Evolutionary conservation across 441 rosid species (phyloP), one percentile per base, ranked within the genome.

Genomic region (Gossypium davidsonii): DNA sequence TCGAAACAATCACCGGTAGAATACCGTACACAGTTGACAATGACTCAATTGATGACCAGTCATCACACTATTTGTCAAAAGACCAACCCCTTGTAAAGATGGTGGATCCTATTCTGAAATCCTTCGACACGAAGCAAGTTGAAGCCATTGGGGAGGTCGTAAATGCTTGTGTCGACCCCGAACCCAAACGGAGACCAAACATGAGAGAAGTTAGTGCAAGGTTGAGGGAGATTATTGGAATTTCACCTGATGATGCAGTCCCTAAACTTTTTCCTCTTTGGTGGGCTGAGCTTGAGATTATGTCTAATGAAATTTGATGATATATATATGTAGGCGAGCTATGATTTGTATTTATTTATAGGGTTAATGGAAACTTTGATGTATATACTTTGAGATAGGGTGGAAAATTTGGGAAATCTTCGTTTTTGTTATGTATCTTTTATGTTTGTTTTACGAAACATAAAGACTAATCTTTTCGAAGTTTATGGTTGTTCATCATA

Each of bases 261-360:
- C 90, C 91, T 0, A 89, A 86, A 73, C 57, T 85, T 26, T 84
- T 86, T 21, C 87, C 88, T 48, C 80, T 85, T 31, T 85, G 86
- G 65, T 87, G 93, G 93, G 90, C 88, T 12, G 93, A 89, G 75
- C 83, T 87, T 12, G 93, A 89, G 82, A 78, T 86, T 72, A 3
- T 84, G 75, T 85, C 89, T 0, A 69, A 86, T 1, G 86, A 80
- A 2, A 1, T 34, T 6, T 34, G 42, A 34, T 34, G 42, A 34
- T 34, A 34, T 34, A 34, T 34, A 34, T 34, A 14, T 60, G 17
- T 57, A n/a, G 73, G 58, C 73, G 76, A 15, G 21, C 18, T 15
- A 52, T 52, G 57, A 3, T 52, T 34, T 15, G 57, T 52, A 52
- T 15, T 52, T 34, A 34, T 34, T 34, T 34, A 34, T 34, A 34